Base-by-base conservation (phyloP, 371 early-diverging fungal genomes). In the Circinella minor region DNA sequence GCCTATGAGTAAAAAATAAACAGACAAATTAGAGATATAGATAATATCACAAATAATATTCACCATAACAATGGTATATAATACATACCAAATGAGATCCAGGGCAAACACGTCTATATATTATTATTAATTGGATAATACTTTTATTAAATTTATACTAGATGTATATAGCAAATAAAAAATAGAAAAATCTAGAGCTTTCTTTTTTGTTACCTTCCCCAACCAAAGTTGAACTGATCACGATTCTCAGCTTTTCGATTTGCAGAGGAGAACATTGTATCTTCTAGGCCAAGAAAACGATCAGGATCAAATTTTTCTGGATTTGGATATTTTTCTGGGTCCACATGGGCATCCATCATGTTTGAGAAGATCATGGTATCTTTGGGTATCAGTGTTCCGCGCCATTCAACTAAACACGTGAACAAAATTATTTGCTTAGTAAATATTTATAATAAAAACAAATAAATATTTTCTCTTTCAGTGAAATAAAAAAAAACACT, bases 301-400 rank as follows among this genome's bases (percentile, higher is more conserved):
- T 72, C 76, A 20, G 76, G 76, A n/a, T 14, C 60, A 37, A 75
- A 75, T 15, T 34, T n/a, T 27, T 62, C 47, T n/a, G 69, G 67
- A 8, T 67, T 43, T 17, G 66, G 54, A 34, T 54, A 67, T n/a
- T 18, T 15, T 4, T 63, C 63, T 10, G 76, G 68, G 63, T 70
- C 54, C 20, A 55, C 43, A 54, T 75, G 76, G 17, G 70, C 69
- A 2, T 46, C 72, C 14, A 36, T n/a, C 27, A 66, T 49, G 49
- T 75, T 75, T 20, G 70, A 20, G 38, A 74, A 39, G 39, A 80
- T 38, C 34, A n/a, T 37, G 3, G 80, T 68, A 18, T 72, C 74
- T 63, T 78, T 75, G 15, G 77, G 80, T 13, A 82, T 78, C 7
- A 51, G 38, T 55, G 70, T 71, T 7, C 77, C 78, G 43, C 43